Evolutionary conservation across 2,329 filamentous ascomycete genomes (phyloP), one percentile per base, ranked within the genome.

Genomic region (Aschersonia sp.): DNA sequence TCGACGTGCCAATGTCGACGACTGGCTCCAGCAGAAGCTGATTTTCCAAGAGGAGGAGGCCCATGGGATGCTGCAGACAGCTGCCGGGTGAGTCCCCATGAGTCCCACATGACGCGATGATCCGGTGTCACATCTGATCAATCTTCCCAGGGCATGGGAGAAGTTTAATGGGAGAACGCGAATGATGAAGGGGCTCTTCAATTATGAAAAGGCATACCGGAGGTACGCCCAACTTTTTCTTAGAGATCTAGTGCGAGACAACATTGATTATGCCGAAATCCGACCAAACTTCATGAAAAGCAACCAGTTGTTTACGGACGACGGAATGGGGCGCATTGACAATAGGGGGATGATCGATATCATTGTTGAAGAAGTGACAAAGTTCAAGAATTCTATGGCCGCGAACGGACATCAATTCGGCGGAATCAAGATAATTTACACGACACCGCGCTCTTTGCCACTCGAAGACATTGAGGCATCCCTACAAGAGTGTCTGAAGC

Each of bases 121-220:
- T 22, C 22, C 4, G 22, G 22, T 22, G 22, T 22, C 22, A 22
- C 22, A 22, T 2, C 22, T 22, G 22, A 22, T 22, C 22, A 22
- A 22, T 22, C 22, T 22, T 22, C 4, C 22, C 22, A 22, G 22
- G 22, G 22, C 72, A 6, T 79, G 76, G 76, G 66, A 70, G 49
- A 73, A 72, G 54, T 88, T 87, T 61, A 84, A 84, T 52, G 72
- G 74, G 45, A 72, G 80, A 4, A 86, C 82, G 4, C 72, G 79
- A 45, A 81, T 82, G 66, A 84, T 85, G 72, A 85, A 86, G 57
- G 82, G 82, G 0, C 66, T 86, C 0, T 73, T 84, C 55, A 82
- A 81, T 57, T 84, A 84, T 54, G 72, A 78, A 56, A 69, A 66
- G 4, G 78, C 79, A 4, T 84, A 79, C 56, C 66, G 67, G 44